phyloP scores from a whole-genome alignment of 2,329 filamentous ascomycete species.

The Endocalyx cinctus region DNA sequence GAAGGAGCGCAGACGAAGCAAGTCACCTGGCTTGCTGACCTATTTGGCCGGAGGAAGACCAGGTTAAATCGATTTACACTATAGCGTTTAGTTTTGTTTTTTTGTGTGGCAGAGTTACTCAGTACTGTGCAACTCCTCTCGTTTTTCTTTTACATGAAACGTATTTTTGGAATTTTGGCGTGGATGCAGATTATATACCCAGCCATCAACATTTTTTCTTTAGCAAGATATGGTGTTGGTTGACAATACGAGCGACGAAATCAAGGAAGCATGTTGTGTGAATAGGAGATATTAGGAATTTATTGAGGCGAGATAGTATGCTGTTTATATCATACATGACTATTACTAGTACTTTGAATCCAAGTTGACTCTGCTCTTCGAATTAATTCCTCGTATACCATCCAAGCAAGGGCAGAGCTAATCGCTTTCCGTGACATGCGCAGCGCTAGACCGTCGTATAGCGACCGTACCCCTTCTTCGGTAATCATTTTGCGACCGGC shows the following conservation, averaged over 20 bases:
- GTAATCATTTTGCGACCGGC: slow-evolving; percentile 72
- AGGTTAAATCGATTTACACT: slow-evolving; percentile 25
- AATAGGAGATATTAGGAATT: slow-evolving; percentile 1
- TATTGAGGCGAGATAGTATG: slow-evolving; percentile 6
- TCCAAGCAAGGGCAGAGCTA: slow-evolving; percentile 95
- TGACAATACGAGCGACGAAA: slow-evolving; percentile 1
- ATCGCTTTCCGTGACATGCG: slow-evolving; percentile 88
- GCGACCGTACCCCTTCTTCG: slow-evolving; percentile 73
- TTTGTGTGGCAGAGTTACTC: too few species aligned
- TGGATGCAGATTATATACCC: too few species aligned
- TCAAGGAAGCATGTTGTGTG: too few species aligned
- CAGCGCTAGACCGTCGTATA: slow-evolving; percentile 82
- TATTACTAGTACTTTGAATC: slow-evolving; percentile 17
- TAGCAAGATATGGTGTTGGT: slow-evolving; percentile 2
- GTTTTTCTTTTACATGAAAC: too few species aligned
- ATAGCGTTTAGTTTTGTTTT: too few species aligned
- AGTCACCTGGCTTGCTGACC: slow-evolving; percentile 52
- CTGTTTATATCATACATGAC: slow-evolving; percentile 20
- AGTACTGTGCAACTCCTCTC: too few species aligned
- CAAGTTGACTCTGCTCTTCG: slow-evolving; percentile 54
- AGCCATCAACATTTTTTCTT: too few species aligned
- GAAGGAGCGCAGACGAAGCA: slow-evolving; percentile 53
- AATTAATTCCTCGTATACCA: slow-evolving; percentile 90
- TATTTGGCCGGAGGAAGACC: slow-evolving; percentile 51
- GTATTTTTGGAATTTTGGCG: too few species aligned